Evolutionary conservation across 225 moss, liverwort and hornwort genomes (phyloP), one percentile per base, ranked within the genome.

Genomic region (Pleurozium schreberi): DNA sequence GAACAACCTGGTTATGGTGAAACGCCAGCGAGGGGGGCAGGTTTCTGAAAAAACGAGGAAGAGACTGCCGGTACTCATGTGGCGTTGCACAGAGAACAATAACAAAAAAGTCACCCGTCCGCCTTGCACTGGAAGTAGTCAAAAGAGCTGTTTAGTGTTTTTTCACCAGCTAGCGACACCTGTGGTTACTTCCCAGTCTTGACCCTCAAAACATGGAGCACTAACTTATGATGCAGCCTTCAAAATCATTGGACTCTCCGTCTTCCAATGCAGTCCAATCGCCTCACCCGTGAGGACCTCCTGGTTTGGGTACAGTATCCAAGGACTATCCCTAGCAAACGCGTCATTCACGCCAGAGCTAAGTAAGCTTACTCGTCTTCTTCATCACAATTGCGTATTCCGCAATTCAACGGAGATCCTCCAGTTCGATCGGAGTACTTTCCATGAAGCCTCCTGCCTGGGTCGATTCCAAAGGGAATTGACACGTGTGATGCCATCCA

Each of bases 401-500:
- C n/a, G n/a, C n/a, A n/a, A n/a, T n/a, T n/a, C n/a, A 76, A 40
- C 6, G 88, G 34, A 38, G 76, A 33, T 76, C 84, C 81, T 88
- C 84, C 81, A 57, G 89, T 38, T 76, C 71, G 87, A 62, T 53
- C 77, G n/a, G n/a, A 20, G 75, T 71, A 12, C n/a, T 83, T 88
- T n/a, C 89, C 90, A 75, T 85, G 75, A 84, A 94, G 90, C 65
- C 94, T 91, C 81, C 94, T n/a, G n/a, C n/a, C n/a, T 90, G 40
- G 94, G 94, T 31, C 92, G 87, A 87, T 91, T 91, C 87, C 92
- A 27, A 31, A 94, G 91, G 59, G 94, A 92, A 59, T 94, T 94
- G 70, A 94, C 94, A 8, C 94, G 94, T 12, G 92, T 91, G 73
- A 94, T 80, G 57, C 94, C 94, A 26, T 94, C 94, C 89, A 94